phyloP scores from a whole-genome alignment of 345 rosid species.

The Dimocarpus longan region DNA sequence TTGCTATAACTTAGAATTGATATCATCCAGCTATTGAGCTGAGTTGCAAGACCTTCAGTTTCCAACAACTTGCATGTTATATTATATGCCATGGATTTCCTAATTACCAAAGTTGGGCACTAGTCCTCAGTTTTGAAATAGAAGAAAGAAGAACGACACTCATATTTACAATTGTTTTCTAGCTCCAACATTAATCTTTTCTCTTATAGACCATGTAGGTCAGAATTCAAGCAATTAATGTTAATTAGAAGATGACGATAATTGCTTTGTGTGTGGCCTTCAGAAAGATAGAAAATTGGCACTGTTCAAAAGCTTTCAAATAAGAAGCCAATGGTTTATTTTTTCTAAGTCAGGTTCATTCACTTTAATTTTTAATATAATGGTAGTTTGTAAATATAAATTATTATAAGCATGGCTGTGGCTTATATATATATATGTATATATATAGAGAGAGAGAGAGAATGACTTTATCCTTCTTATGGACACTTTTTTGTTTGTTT shows the following conservation, averaged over 20 bases:
- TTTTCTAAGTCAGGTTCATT: neutral
- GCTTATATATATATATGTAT: neutral
- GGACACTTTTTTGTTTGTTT: slow-evolving; percentile 12
- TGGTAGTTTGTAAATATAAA: neutral
- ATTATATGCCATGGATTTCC: neutral
- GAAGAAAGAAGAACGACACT: neutral
- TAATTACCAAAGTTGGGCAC: neutral
- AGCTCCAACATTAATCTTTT: neutral
- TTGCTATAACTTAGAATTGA: neutral
- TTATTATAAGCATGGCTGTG: slow-evolving; percentile 7
- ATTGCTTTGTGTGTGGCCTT: neutral
- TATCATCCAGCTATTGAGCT: neutral
- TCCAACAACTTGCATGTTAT: neutral
- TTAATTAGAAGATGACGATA: neutral
- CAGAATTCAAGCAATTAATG: neutral
- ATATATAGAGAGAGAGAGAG: no score
- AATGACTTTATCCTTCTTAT: neutral
- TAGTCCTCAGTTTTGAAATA: neutral
- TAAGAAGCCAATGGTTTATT: neutral
- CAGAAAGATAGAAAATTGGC: neutral
- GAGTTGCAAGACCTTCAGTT: neutral
- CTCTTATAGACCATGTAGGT: neutral
- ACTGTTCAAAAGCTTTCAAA: neutral
- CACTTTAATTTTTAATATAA: neutral
- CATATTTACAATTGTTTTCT: neutral